Base-by-base conservation (phyloP, 805 yeast genomes). In the Candida loeiensis region DNA sequence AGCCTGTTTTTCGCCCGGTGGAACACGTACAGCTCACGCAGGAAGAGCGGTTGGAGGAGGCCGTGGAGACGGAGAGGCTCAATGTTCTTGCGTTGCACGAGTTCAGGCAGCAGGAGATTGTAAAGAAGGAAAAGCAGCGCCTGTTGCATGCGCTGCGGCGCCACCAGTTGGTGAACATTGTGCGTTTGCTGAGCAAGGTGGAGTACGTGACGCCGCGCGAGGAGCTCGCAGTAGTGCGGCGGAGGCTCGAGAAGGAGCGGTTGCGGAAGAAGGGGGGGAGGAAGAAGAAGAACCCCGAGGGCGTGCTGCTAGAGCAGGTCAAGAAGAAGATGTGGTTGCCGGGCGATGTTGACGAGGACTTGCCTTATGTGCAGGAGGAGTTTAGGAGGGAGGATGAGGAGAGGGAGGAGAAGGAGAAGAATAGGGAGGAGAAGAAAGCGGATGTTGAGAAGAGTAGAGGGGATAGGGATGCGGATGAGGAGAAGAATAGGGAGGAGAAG, bases 101-200 rank as follows among this genome's bases (percentile, higher is more conserved):
- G 51, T 93, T 85, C 55, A 78, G 82, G 51, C 95, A 90, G 51
- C 91, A 86, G 55, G 99, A 93, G 57, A 66, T 83, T 30, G 81
- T 79, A 34, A 82, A 87, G 52, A 88, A 87, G 56, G 81, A 82
- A 57, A 76, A 75, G 39, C 91, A 90, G 54, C 68, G 90, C 41
- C 87, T 83, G 33, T 63, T 85, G 44, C 77, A 85, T 58, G 70
- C 79, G 43, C 82, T 82, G 54, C 78, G 73, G 50, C 76, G 90
- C 46, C 68, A 67, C 30, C 79, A 77, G 51, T 61, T 93, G 49
- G 67, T 67, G 2, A 74, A 84, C 39, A 79, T 81, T 7, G 55
- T 88, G 8, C 66, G 87, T 34, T 70, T 75, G 34, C 55, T 61
- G 4, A 72, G 82, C 36, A 50, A 55, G 33, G 74, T 74, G n/a